Evolutionary conservation across 495 filamentous ascomycete genomes (phyloP), one percentile per base, ranked within the genome.

Genomic region (Penicillium malachiteum): DNA sequence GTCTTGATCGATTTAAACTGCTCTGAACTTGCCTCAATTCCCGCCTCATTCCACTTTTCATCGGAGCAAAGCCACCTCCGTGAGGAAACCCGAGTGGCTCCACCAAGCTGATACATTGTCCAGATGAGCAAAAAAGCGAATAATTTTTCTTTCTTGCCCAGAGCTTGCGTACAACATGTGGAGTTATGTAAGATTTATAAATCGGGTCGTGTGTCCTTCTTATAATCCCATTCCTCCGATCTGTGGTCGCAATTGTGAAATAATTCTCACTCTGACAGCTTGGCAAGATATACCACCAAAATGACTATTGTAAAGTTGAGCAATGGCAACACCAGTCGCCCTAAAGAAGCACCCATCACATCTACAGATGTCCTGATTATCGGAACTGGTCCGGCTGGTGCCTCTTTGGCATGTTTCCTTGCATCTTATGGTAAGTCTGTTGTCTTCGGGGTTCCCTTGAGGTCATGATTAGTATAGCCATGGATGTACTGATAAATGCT

Each of bases 361-460:
- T 48, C 50, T 33, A 81, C 75, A 9, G 72, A 80, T 55, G 68
- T 77, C 39, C 62, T 85, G n/a, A 79, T 85, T 21, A 67, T 83
- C 7, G 82, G 82, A 17, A 71, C 80, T 35, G 82, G 82, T 0
- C 82, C 82, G 8, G 81, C 82, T 3, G 82, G 82, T 1, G 81
- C 79, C 16, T 61, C 74, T 0, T 59, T 85, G 18, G 82, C 81
- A 26, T 80, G 78, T 52, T 84, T 84, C 51, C 75, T 84, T 6
- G 72, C 73, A 9, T 65, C 69, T 16, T 71, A 84, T 71, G 78
- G 78, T 37, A 37, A 13, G 12, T 37, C 12, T 10, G 34, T 37
- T 37, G 9, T 26, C 21, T 26, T 26, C 4, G 21, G 21, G 21
- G 21, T 26, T 26, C 21, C 21, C 21, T 1, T 4, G 21, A 26